Base-by-base conservation (phyloP, 768 basidiomycete species). In the Tylopilus sp. region DNA sequence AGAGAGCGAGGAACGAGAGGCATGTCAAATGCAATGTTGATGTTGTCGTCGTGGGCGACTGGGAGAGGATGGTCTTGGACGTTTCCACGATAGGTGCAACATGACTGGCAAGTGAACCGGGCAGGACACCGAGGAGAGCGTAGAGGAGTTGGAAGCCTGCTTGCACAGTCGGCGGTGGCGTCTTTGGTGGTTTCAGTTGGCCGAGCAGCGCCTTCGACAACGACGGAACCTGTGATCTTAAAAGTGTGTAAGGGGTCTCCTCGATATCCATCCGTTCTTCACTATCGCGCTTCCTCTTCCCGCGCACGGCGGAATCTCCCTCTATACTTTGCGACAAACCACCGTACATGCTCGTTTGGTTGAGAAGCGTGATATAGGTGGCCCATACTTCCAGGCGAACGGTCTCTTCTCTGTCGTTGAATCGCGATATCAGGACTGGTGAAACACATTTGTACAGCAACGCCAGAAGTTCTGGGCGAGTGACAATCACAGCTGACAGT, bases 361-460 rank as follows among this genome's bases (percentile, higher is more conserved):
- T 88, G 36, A 99, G 78, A 11, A 99, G 78, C 1, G 79, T 72
- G 30, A 79, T 81, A 64, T 95, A 95, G 1, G 95, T 87, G 0
- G 85, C 76, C 87, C 95, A 95, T 15, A 98, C 78, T 66, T 99
- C 97, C 25, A 97, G 73, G 28, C 89, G 81, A 26, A 98, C 97
- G 4, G 90, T 95, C 62, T 94, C 88, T 71, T 99, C 97, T 40
- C 97, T 86, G 67, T 99, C 97, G 36, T 84, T 85, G 57, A 98
- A 95, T 28, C 95, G 81, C 3, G 91, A 86, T 50, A 97, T 93
- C 45, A 99, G 77, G 9, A 91, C 80, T 0, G 93, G 93, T 3
- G 93, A 90, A 11, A 97, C 85, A 8, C 82, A 80, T 61, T 82
- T 87, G 75, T 92, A 97, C 45, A 95, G 78, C 2, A 83, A 73